Conservation (phyloP, 1,139 yeast genomes). For the Saccharomyces hybrid region DNA sequence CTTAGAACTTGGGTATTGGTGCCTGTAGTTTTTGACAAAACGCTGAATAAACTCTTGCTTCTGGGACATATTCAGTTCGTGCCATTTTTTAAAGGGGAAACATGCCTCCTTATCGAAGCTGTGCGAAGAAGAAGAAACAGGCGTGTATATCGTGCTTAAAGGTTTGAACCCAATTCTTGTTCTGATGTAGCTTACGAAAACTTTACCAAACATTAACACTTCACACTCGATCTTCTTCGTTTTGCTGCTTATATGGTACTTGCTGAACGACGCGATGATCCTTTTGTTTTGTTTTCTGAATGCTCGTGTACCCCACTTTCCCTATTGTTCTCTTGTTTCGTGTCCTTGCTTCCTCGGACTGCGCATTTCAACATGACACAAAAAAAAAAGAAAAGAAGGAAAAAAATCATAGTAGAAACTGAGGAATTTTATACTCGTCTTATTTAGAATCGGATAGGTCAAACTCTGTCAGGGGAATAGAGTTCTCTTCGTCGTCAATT, state of each 20-base stretch:
- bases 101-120: slow-evolving; percentile 11
- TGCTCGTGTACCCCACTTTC: neutral
- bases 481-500: neutral
- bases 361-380: neutral
- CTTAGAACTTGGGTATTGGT: slow-evolving; percentile 27
- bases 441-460: neutral
- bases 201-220: neutral
- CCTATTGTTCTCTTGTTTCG: neutral
- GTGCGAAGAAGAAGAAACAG: slow-evolving; percentile 2
- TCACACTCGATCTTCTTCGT: neutral
- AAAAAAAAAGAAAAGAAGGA: neutral
- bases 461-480: neutral
- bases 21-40: slow-evolving; percentile 24
- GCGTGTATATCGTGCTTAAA: neutral
- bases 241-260: neutral
- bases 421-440: neutral
- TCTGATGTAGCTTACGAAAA: neutral
- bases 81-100: slow-evolving; percentile 21
- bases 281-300: neutral
- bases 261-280: neutral
- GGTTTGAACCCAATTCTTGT: neutral
- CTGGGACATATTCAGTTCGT: slow-evolving; percentile 18
- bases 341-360: neutral
- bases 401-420: neutral
- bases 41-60: slow-evolving; percentile 22